These are phyloP conservation scores for Esteya vermicola DNA, from an alignment of 2,329 filamentous ascomycete genomes.

Conservation along the genomic window DNA sequence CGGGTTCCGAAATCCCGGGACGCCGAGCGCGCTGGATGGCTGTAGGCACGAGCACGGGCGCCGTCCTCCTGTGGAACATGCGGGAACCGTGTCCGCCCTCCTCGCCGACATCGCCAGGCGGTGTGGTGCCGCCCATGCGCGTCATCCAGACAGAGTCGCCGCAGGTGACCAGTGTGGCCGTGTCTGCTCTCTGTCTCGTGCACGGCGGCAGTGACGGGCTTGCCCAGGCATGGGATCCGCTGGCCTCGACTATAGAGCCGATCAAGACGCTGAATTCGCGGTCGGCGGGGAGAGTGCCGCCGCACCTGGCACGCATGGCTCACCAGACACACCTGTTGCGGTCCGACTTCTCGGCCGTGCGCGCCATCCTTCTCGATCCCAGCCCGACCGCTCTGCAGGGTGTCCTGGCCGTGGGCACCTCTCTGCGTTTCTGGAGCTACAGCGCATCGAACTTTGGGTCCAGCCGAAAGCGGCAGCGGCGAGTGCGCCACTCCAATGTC, in stretches of 20 bases:
- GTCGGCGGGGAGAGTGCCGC: constrained; percentile 68
- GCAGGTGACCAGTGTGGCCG: constrained; percentile 65
- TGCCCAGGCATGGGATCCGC: constrained; percentile 92
- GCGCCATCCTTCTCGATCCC: constrained; percentile 74
- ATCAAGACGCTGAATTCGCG: constrained; percentile 78
- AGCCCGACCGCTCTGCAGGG: constrained; percentile 77
- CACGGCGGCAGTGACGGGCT: constrained; percentile 91
- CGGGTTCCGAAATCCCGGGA: constrained; percentile 58
- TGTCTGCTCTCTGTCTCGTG: constrained; percentile 77
- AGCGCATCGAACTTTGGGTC: constrained; percentile 61
- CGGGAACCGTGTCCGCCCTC: constrained; percentile 37
- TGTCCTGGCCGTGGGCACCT: constrained; percentile 72
- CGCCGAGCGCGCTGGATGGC: constrained; percentile 70
- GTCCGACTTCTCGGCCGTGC: constrained; percentile 66
- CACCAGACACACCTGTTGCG: constrained; percentile 47
- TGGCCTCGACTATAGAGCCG: constrained; percentile 65
- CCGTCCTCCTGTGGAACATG: constrained; percentile 74
- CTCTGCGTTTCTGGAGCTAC: constrained; percentile 87
- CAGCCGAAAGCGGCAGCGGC: constrained; percentile 70
- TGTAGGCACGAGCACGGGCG: constrained; percentile 64
- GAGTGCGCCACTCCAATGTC: constrained; percentile 50
- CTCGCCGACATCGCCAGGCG: not conserved
- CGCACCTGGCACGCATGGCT: constrained; percentile 44
- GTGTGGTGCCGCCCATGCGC: constrained; percentile 52
- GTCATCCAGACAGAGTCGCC: constrained; percentile 84